phyloP scores from a whole-genome alignment of 441 rosid species.

The Cnidoscolus chayamansa region DNA sequence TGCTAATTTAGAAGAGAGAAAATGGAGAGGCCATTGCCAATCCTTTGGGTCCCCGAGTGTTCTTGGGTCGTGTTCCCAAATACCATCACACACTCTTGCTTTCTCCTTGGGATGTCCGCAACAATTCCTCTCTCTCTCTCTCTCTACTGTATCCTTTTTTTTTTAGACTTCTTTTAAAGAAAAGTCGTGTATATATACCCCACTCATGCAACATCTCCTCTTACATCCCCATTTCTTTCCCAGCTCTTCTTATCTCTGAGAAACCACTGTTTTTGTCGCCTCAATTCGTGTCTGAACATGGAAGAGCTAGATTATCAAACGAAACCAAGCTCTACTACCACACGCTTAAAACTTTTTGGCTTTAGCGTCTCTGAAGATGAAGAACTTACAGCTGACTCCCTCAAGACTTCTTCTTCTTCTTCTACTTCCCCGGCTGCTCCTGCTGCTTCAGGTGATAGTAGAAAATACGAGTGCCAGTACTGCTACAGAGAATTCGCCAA shows the following conservation, averaged over 20 bases:
- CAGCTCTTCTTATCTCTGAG: conserved; percentile 7
- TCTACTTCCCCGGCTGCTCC: conserved; percentile 31
- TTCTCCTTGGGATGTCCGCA: conserved; percentile 61
- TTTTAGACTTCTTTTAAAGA: conserved; percentile 5
- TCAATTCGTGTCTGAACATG: conserved; percentile 33
- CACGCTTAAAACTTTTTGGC: conserved; percentile 82
- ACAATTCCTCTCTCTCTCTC: conserved; percentile 21
- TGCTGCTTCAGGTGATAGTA: conserved; percentile 32
- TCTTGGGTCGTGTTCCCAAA: conserved; percentile 47
- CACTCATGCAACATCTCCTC: conserved; percentile 38
- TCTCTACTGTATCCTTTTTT: conserved; percentile 11
- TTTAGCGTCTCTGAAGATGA: conserved; percentile 73
- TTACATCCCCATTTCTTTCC: conserved; percentile 16
- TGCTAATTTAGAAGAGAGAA: background rate
- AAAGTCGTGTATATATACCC: conserved; percentile 44
- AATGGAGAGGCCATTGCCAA: conserved; percentile 36
- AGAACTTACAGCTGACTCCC: conserved; percentile 34
- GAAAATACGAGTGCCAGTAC: conserved; percentile 96
- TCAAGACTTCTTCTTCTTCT: conserved; percentile 27
- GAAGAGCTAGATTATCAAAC: conserved; percentile 51
- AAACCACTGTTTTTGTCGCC: background rate
- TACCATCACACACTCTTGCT: conserved; percentile 10
- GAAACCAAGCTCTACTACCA: conserved; percentile 37
- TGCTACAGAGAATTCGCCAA: conserved; percentile 88
- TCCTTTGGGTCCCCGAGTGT: conserved; percentile 38